phyloP scores from a whole-genome alignment of 2,329 filamentous ascomycete species.

The Aschersonia sp. region DNA sequence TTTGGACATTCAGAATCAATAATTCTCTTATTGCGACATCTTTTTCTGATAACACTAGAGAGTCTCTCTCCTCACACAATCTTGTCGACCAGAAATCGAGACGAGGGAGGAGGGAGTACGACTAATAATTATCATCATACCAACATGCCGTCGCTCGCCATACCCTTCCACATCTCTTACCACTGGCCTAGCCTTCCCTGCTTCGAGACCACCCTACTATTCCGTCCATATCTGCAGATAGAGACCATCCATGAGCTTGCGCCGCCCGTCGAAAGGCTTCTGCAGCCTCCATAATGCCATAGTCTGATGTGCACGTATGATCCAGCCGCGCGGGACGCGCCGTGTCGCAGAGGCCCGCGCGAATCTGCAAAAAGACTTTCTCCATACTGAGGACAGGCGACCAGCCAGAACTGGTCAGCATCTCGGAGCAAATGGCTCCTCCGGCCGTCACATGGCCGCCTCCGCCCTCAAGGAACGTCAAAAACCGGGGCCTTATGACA shows the following conservation, averaged over 20 bases:
- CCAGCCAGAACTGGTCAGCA: slow-evolving; percentile 78
- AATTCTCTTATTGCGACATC: too few relatives aligned
- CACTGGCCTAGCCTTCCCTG: too few relatives aligned
- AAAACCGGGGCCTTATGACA: slow-evolving; percentile 66
- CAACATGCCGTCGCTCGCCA: too few relatives aligned
- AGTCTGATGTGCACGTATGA: slow-evolving; percentile 27
- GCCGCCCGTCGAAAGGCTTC: slow-evolving; percentile 59
- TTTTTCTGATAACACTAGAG: too few relatives aligned
- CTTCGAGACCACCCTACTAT: not conserved
- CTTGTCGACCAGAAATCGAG: too few relatives aligned
- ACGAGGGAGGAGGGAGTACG: too few relatives aligned
- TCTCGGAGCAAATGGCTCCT: slow-evolving; percentile 72
- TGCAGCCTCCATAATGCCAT: slow-evolving; percentile 56
- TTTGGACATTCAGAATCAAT: too few relatives aligned
- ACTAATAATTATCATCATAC: too few relatives aligned
- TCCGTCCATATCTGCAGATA: slow-evolving; percentile 38
- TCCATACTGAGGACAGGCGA: slow-evolving; percentile 59
- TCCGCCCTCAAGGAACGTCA: slow-evolving; percentile 56
- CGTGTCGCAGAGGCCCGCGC: slow-evolving; percentile 54
- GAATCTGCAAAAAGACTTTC: slow-evolving; percentile 66
- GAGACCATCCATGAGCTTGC: slow-evolving; percentile 53
- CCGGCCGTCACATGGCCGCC: slow-evolving; percentile 78
- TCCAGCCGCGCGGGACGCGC: slow-evolving; percentile 66
- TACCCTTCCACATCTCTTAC: too few relatives aligned
- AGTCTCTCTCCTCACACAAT: too few relatives aligned